Evolutionary conservation across 2,329 filamentous ascomycete genomes (phyloP).

Genomic region (Ceratocystis colombiana): DNA sequence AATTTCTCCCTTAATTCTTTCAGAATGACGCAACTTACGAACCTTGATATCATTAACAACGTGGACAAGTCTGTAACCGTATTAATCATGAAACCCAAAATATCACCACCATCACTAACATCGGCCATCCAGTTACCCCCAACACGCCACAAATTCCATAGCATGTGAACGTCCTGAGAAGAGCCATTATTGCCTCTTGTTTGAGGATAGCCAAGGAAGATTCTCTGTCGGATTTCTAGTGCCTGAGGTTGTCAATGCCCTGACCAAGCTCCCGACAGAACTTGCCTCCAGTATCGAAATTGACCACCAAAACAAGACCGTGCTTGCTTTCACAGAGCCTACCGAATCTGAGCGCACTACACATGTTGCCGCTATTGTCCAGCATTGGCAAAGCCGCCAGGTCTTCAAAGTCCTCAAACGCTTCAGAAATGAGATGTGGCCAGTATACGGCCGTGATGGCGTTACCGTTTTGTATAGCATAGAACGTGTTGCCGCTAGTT

Average conservation of each 20-base stretch:
- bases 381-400: slow-evolving; percentile 57
- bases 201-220: slow-evolving; percentile 52
- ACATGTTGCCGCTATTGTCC: slow-evolving; percentile 46
- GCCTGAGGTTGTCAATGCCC: slow-evolving; percentile 41
- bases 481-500: slow-evolving; percentile 62
- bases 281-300: slow-evolving; percentile 52
- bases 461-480: slow-evolving; percentile 56
- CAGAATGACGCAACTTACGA: slow-evolving; percentile 28
- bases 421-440: slow-evolving; percentile 74
- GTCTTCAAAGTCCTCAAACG: slow-evolving; percentile 65
- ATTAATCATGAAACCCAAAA: no score
- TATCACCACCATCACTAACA: background rate
- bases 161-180: slow-evolving; percentile 47
- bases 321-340: slow-evolving; percentile 51
- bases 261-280: slow-evolving; percentile 39
- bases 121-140: slow-evolving; percentile 56
- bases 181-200: slow-evolving; percentile 56
- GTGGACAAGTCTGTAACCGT: slow-evolving; percentile 43
- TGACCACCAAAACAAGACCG: slow-evolving; percentile 48
- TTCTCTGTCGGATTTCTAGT: slow-evolving; percentile 54
- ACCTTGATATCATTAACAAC: slow-evolving; percentile 45
- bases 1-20: background rate
- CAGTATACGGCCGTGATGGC: slow-evolving; percentile 57
- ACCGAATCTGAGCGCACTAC: slow-evolving; percentile 54
- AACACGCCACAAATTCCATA: slow-evolving; percentile 52